Evolutionary conservation across 1,284 basidiomycete species (phyloP).

Genomic region (Flammula alnicola): DNA sequence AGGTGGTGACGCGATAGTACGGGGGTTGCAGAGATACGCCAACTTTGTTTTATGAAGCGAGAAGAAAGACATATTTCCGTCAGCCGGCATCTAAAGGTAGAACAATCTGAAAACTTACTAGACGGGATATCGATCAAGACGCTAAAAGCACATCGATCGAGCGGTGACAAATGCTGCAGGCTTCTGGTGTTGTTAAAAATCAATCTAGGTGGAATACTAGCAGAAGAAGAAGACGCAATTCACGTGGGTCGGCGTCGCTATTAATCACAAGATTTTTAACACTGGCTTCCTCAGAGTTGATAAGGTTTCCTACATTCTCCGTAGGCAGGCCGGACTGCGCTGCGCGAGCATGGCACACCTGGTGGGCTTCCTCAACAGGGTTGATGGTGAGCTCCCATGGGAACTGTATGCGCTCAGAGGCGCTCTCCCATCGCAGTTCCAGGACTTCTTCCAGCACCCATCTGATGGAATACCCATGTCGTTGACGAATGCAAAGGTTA

Average conservation of each 20-base stretch:
- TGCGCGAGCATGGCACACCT: not conserved
- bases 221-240: too few relatives aligned
- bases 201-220: too few relatives aligned
- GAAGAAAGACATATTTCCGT: not conserved
- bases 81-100: too few relatives aligned
- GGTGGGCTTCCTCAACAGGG: not conserved
- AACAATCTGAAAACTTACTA: too few relatives aligned
- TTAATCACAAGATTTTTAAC: too few relatives aligned
- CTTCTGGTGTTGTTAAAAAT: too few relatives aligned
- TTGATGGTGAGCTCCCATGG: conserved; percentile 3
- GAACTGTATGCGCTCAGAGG: conserved; percentile 11
- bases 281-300: too few relatives aligned
- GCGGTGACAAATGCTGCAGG: too few relatives aligned
- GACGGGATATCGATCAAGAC: too few relatives aligned
- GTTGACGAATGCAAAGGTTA: not conserved
- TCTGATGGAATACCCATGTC: not conserved
- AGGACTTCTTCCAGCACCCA: not conserved
- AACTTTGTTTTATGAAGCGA: not conserved
- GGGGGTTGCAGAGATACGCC: too few relatives aligned
- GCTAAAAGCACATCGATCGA: too few relatives aligned
- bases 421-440: not conserved
- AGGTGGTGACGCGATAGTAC: not conserved
- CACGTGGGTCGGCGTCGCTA: too few relatives aligned
- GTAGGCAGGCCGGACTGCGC: not conserved
- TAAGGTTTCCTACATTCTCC: not conserved